Evolutionary conservation across 805 yeast genomes (phyloP).

Genomic region (Brettanomyces bruxellensis): DNA sequence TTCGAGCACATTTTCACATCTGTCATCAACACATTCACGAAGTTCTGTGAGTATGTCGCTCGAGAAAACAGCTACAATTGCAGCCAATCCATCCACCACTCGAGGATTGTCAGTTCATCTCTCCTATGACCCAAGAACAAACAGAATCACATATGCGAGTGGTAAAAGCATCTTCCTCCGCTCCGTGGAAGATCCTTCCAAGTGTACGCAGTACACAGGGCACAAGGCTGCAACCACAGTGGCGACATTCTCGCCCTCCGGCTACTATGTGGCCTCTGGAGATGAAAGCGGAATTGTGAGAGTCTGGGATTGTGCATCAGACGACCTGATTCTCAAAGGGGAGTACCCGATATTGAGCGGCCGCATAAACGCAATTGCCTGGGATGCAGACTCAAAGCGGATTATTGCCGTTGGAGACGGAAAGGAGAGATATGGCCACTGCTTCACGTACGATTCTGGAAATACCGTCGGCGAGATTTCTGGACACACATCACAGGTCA

Average conservation of each 20-base stretch:
- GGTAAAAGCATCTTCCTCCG: conserved; percentile 76
- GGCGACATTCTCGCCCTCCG: conserved; percentile 83
- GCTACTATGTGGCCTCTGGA: conserved; percentile 85
- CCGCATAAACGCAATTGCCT: conserved; percentile 69
- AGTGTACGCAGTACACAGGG: conserved; percentile 54
- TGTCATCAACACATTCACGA: not conserved
- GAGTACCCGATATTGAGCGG: conserved; percentile 73
- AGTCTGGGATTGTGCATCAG: conserved; percentile 70
- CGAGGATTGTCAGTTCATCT: conserved; percentile 64
- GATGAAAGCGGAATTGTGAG: conserved; percentile 85
- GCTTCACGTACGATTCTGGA: conserved; percentile 90
- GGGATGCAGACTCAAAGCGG: conserved; percentile 87
- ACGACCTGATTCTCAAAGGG: conserved; percentile 56
- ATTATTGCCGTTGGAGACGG: conserved; percentile 95
- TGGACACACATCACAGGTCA: conserved; percentile 81
- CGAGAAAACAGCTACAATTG: conserved; percentile 29
- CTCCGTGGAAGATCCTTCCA: conserved; percentile 44
- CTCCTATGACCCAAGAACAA: conserved; percentile 61
- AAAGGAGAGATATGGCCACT: conserved; percentile 83
- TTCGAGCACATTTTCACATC: not conserved
- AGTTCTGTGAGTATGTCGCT: conserved; percentile 10
- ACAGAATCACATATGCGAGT: conserved; percentile 69
- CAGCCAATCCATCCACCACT: conserved; percentile 75
- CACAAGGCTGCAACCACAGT: conserved; percentile 71
- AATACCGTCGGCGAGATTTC: conserved; percentile 94